phyloP scores from a whole-genome alignment of 1,284 basidiomycete genomes.

The Malassezia furfur region DNA sequence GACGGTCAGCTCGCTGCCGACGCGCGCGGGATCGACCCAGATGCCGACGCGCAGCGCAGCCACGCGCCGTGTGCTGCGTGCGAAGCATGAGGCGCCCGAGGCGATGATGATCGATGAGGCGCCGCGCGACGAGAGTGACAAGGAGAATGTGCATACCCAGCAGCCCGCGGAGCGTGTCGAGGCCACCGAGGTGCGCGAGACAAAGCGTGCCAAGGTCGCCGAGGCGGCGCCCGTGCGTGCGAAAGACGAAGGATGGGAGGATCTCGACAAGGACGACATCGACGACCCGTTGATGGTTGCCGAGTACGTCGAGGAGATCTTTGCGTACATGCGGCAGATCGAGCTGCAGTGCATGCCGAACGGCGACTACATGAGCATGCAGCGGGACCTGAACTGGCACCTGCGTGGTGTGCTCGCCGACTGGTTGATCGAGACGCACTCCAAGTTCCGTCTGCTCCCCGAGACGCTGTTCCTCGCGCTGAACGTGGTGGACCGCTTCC shows the following conservation, averaged over 20 bases:
- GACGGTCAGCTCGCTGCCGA: neutral
- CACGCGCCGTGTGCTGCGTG: slow-evolving; percentile 30
- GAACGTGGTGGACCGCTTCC: slow-evolving; percentile 94
- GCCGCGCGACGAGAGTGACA: slow-evolving; percentile 21
- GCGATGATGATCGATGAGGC: slow-evolving; percentile 20
- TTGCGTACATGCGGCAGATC: slow-evolving; percentile 72
- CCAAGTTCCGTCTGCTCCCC: slow-evolving; percentile 81
- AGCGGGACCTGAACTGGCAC: slow-evolving; percentile 44
- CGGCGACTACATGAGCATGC: slow-evolving; percentile 40
- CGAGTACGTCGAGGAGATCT: slow-evolving; percentile 91
- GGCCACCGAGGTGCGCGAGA: slow-evolving; percentile 21
- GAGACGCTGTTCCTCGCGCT: slow-evolving; percentile 90
- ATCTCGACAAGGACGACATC: slow-evolving; percentile 83
- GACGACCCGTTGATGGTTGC: slow-evolving; percentile 94
- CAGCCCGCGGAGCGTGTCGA: slow-evolving; percentile 14
- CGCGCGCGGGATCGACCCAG: neutral
- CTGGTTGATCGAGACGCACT: slow-evolving; percentile 94
- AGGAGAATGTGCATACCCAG: slow-evolving; percentile 17
- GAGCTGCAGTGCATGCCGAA: slow-evolving; percentile 52
- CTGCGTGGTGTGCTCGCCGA: slow-evolving; percentile 78
- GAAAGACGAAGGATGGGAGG: slow-evolving; percentile 61
- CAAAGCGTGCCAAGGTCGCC: slow-evolving; percentile 20
- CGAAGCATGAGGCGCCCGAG: slow-evolving; percentile 35
- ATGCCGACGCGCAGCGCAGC: neutral
- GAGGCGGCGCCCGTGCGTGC: slow-evolving; percentile 20